Evolutionary conservation across 352 stramenopile species (phyloP).

Genomic region (Phytophthora crassamura): DNA sequence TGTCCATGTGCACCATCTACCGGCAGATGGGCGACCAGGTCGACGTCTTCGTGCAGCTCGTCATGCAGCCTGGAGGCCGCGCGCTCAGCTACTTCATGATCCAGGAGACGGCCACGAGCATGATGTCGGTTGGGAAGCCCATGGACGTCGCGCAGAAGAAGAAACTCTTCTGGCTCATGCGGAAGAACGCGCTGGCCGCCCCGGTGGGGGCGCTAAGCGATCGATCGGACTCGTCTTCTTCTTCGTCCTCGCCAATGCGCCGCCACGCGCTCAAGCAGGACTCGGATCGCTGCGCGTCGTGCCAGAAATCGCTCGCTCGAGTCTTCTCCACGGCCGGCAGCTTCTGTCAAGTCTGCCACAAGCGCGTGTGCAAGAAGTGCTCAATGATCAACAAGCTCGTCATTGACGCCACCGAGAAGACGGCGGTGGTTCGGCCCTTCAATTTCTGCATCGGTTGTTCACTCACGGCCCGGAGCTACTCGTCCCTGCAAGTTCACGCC

Average conservation of each 20-base stretch:
- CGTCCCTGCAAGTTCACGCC: slow-evolving; percentile 36
- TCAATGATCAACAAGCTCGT: slow-evolving; percentile 43
- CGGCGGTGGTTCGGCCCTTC: slow-evolving; percentile 40
- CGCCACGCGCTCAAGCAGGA: slow-evolving; percentile 14
- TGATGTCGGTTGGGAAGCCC: slow-evolving; percentile 43
- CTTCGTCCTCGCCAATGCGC: slow-evolving; percentile 26
- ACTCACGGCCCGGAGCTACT: slow-evolving; percentile 39
- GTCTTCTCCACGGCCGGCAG: slow-evolving; percentile 33
- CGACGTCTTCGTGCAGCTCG: slow-evolving; percentile 53
- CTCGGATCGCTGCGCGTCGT: slow-evolving; percentile 29
- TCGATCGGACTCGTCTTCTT: slow-evolving; percentile 34
- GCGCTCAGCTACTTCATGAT: slow-evolving; percentile 42
- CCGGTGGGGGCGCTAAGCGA: neutral
- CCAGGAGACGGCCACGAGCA: slow-evolving; percentile 35
- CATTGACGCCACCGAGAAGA: slow-evolving; percentile 34
- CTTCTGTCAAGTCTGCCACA: slow-evolving; percentile 39
- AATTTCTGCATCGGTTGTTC: slow-evolving; percentile 53
- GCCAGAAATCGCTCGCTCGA: slow-evolving; percentile 29
- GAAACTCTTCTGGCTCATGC: slow-evolving; percentile 67
- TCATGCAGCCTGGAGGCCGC: slow-evolving; percentile 48
- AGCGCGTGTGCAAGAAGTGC: slow-evolving; percentile 39
- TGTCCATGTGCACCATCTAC: slow-evolving; percentile 54
- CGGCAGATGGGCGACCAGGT: slow-evolving; percentile 48
- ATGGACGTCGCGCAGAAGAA: slow-evolving; percentile 57
- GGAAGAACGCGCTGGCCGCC: slow-evolving; percentile 28